Evolutionary conservation across 345 rosid species (phyloP), one percentile per base, ranked within the genome.

Genomic region (Brassica carinata): DNA sequence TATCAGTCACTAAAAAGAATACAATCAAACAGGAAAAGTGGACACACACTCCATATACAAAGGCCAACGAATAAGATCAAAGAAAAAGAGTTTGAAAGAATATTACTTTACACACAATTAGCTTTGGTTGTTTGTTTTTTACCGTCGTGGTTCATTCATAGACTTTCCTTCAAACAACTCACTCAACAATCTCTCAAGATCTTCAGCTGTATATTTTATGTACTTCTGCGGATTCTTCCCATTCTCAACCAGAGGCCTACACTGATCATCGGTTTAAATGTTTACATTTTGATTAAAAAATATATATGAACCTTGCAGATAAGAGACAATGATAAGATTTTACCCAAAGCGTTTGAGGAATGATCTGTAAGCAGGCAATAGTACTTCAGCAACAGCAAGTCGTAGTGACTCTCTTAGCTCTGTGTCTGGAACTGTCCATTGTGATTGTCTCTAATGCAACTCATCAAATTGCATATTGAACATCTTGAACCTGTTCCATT

Each of bases 331-430:
- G 13, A 13, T 3, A 57, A 76, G 62, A 62, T 72, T 81, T 71
- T 83, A 96, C 99, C 97, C 97, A 67, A 85, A 93, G 51, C 98
- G 97, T 86, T 89, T 93, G 69, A 92, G 83, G 73, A 89, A 96
- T 72, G 97, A 89, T 87, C 98, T 85, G 84, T 96, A 96, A 53
- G 99, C 99, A 70, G 99, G 99, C 83, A 96, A 85, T 80, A 96
- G 81, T 31, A 96, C 93, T 88, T 96, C 99, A 72, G 99, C 99
- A 64, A 96, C 99, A 55, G 99, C 97, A 78, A 96, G 99, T 88
- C 98, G 84, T 13, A 96, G 81, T 63, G 99, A 94, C 79, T 96
- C 98, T 76, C 97, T 89, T 81, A 96, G 84, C 86, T 96, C 99
- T 0, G 96, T 87, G 86, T 96, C 99, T 2, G 98, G 97, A 71